phyloP scores from a whole-genome alignment of 192 early-diverging fungal species.

The Coemansia sp. region DNA sequence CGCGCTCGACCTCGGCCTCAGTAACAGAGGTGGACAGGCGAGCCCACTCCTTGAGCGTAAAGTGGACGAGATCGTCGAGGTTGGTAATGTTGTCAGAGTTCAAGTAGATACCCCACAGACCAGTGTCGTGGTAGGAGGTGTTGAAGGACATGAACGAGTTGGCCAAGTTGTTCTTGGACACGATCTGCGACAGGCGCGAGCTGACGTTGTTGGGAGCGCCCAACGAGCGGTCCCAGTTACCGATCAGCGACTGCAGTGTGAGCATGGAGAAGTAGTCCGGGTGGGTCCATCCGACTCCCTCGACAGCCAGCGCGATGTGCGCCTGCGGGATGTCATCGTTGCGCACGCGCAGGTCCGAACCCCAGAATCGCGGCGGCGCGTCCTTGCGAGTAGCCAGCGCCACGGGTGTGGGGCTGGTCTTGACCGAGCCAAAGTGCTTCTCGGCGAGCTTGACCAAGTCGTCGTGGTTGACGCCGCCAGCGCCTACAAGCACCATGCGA shows the following conservation, averaged over 20 bases:
- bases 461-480: conserved; percentile 94
- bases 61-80: conserved; percentile 86
- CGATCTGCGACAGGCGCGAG: conserved; percentile 80
- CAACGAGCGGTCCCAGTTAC: conserved; percentile 94
- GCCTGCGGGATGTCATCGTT: conserved; percentile 88
- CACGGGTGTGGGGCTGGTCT: conserved; percentile 57
- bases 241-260: conserved; percentile 93
- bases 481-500: conserved; percentile 94
- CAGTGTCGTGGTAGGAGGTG: conserved; percentile 97
- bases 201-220: conserved; percentile 85
- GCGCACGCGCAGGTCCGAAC: conserved; percentile 86
- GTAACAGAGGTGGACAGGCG: conserved; percentile 84
- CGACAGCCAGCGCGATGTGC: conserved; percentile 97
- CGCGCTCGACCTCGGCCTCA: conserved; percentile 90
- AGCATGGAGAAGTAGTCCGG: conserved; percentile 96
- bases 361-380: conserved; percentile 76
- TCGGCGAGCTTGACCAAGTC: conserved; percentile 88
- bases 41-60: conserved; percentile 91
- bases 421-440: conserved; percentile 86
- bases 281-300: conserved; percentile 93
- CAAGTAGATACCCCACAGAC: conserved; percentile 95
- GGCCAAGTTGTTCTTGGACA: conserved; percentile 83
- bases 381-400: conserved; percentile 55
- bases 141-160: conserved; percentile 99
- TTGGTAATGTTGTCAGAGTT: conserved; percentile 77